Conservation (phyloP, 441 rosid genomes). For the Populus hybrid region DNA sequence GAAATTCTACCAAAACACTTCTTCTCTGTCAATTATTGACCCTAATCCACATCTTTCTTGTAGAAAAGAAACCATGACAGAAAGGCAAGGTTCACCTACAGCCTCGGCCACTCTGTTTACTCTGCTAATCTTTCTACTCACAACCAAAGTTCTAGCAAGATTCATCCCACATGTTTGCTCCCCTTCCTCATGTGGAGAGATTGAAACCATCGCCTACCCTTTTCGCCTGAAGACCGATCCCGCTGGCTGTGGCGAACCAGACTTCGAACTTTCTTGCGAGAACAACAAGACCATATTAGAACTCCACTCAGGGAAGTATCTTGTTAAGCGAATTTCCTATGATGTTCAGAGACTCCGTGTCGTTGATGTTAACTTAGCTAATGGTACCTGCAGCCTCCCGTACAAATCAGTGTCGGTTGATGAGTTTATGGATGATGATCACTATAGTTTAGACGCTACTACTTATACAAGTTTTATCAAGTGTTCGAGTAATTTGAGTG, state of each 20-base stretch:
- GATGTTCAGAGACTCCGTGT: conserved; percentile 16
- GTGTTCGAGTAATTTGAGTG: conserved; percentile 23
- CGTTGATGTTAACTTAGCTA: conserved; percentile 32
- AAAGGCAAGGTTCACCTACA: background rate
- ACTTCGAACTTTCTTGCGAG: conserved; percentile 28
- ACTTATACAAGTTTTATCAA: conserved; percentile 24
- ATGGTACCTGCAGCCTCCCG: conserved; percentile 28
- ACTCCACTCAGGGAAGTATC: conserved; percentile 26
- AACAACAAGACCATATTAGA: conserved; percentile 30
- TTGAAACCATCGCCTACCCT: conserved; percentile 25
- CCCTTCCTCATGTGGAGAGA: conserved; percentile 33
- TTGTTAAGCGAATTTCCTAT: conserved; percentile 26
- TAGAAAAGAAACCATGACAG: conserved; percentile 3
- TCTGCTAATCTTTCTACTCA: conserved; percentile 4
- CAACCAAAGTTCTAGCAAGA: conserved; percentile 17
- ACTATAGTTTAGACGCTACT: conserved; percentile 7
- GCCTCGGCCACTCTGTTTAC: conserved; percentile 5
- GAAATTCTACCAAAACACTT: too few relatives aligned
- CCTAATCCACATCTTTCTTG: too few relatives aligned
- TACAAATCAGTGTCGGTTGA: conserved; percentile 16
- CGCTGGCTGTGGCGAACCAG: conserved; percentile 17
- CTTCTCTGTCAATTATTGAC: background rate
- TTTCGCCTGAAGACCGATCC: conserved; percentile 34
- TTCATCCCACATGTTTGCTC: conserved; percentile 16
- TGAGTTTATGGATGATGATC: conserved; percentile 3